Percentiles rank a stretch among this genome's conserved stretches.
These are phyloP conservation scores for Dryas integrifolia DNA, from an alignment of 331 rosid species.

Conservation along the genomic window DNA sequence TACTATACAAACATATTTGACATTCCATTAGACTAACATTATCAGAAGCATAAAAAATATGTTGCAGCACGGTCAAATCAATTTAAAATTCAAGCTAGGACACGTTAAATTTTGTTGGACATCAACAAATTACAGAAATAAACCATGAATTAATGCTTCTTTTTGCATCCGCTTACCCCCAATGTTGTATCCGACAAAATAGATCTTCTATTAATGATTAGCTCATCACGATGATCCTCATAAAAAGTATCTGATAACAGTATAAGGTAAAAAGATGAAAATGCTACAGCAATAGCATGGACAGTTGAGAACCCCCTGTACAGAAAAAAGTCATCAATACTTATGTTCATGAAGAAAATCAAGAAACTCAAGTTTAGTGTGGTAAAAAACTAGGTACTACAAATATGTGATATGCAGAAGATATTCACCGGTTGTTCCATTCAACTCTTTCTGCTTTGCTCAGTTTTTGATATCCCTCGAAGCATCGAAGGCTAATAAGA, in stretches of 20 bases:
- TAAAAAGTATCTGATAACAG: slow-evolving; percentile 56
- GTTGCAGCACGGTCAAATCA: neutral
- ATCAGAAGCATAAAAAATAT: neutral
- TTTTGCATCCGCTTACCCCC: slow-evolving; percentile 57
- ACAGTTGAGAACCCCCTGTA: slow-evolving; percentile 92
- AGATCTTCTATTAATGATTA: slow-evolving; percentile 56
- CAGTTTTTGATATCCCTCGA: slow-evolving; percentile 51
- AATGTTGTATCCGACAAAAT: slow-evolving; percentile 65
- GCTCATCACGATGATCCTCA: slow-evolving; percentile 42
- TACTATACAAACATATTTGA: neutral
- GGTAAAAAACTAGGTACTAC: neutral
- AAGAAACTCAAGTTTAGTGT: neutral
- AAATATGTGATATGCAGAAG: slow-evolving; percentile 17
- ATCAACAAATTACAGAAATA: neutral
- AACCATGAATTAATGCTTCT: slow-evolving; percentile 4
- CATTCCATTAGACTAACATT: neutral
- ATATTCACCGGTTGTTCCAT: slow-evolving; percentile 84
- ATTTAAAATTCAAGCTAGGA: neutral
- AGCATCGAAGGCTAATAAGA: slow-evolving; percentile 43
- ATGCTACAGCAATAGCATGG: slow-evolving; percentile 74
- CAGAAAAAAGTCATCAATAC: slow-evolving; percentile 6
- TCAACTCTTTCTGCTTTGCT: slow-evolving; percentile 55
- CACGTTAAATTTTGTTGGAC: neutral
- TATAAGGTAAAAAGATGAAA: slow-evolving; percentile 63
- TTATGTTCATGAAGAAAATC: slow-evolving; percentile 8